Percentiles rank a stretch among this genome's conserved stretches.
Evolutionary conservation across 371 early-diverging fungal species (phyloP).

Genomic region (Zychaea mexicana): DNA sequence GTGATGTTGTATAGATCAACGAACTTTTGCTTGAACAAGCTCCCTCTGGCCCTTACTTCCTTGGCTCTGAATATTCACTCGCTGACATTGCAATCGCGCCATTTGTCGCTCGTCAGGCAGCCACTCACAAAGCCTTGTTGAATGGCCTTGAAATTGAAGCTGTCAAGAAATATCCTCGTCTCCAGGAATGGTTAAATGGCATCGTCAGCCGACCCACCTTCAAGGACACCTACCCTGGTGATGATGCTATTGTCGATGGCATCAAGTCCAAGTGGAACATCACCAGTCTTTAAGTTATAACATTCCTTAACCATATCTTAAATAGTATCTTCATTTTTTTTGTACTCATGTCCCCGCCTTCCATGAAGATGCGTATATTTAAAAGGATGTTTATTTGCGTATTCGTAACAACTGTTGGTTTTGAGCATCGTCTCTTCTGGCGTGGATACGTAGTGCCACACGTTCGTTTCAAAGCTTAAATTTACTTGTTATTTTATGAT

Average conservation of each 20-base stretch:
- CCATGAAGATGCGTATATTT: no score
- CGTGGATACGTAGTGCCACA: no score
- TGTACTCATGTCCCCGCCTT: no score
- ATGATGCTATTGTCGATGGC: constrained; percentile 18
- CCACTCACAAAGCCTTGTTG: constrained; percentile 13
- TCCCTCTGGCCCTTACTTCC: constrained; percentile 62
- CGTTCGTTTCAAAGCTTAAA: no score
- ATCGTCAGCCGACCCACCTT: constrained; percentile 24
- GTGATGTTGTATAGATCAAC: constrained; percentile 33
- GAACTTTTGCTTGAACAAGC: constrained; percentile 48
- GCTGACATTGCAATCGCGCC: constrained; percentile 64
- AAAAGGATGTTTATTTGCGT: no score
- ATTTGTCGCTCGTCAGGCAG: constrained; percentile 39
- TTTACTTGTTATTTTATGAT: no score
- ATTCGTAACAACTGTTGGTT: no score
- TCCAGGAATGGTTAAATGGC: constrained; percentile 36
- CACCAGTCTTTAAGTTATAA: background rate
- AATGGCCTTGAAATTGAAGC: constrained; percentile 20
- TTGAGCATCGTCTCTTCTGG: no score
- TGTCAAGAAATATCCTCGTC: constrained; percentile 25
- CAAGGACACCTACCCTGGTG: constrained; percentile 29
- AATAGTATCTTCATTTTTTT: background rate
- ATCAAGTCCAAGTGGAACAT: constrained; percentile 4
- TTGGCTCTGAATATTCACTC: constrained; percentile 56
- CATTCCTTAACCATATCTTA: background rate